These are phyloP conservation scores for Fraxinus ornus DNA, from an alignment of 305 asterid species.

Conservation along the genomic window DNA sequence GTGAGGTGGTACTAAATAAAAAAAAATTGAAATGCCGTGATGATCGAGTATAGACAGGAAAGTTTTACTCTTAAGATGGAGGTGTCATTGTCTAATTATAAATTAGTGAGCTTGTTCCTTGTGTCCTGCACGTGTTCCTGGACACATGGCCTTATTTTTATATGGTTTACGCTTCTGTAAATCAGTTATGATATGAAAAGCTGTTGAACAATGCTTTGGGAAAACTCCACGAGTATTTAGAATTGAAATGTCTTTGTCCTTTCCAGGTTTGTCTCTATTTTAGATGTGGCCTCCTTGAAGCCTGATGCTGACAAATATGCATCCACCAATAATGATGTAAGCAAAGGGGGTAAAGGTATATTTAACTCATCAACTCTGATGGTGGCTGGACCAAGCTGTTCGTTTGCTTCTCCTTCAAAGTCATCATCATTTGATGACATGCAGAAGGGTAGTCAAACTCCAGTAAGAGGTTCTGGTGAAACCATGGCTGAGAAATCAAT, in stretches of 20 bases:
- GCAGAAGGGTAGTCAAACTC: slow-evolving; percentile 28
- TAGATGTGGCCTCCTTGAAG: slow-evolving; percentile 84
- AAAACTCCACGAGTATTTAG: slow-evolving; percentile 6
- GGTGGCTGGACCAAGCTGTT: slow-evolving; percentile 68
- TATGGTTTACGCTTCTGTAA: slow-evolving; percentile 3
- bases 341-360: slow-evolving; percentile 47
- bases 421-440: slow-evolving; percentile 34
- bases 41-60: background rate
- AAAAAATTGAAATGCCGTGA: background rate
- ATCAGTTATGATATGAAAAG: slow-evolving; percentile 5
- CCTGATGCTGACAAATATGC: slow-evolving; percentile 66
- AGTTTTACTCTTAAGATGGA: background rate
- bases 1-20: background rate
- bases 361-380: slow-evolving; percentile 81
- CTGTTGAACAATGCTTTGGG: background rate
- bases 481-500: slow-evolving; percentile 34
- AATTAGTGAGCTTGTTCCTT: background rate
- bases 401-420: slow-evolving; percentile 35
- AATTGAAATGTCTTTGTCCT: slow-evolving; percentile 2
- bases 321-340: slow-evolving; percentile 31
- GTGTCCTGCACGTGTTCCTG: background rate
- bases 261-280: slow-evolving; percentile 72
- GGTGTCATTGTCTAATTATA: slow-evolving; percentile 18
- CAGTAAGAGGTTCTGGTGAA: slow-evolving; percentile 28
- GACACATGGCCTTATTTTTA: slow-evolving; percentile 13